Base-by-base conservation (phyloP, 2,329 filamentous ascomycete genomes). In the Dendryphion nanum region DNA sequence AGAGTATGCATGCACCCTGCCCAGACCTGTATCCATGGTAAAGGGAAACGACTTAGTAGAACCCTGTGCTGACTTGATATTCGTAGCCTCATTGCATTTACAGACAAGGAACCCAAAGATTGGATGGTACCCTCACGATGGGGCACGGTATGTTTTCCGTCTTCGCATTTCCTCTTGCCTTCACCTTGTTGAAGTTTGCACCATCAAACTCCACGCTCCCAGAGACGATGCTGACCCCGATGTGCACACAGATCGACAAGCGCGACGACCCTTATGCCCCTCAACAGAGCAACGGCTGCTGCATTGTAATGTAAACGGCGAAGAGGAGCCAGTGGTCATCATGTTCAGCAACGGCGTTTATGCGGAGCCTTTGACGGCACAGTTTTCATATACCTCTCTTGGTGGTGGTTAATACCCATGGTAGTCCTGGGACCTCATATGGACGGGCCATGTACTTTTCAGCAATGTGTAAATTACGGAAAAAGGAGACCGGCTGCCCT, bases 81-180 rank as follows among this genome's bases (percentile, higher is more conserved):
- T 50, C n/a, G n/a, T 63, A 98, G 93, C 69, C 86, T 97, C 68
- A 97, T 97, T 68, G 87, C 89, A 56, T 97, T 97, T 75, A 97
- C 91, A 72, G 95, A 95, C 71, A 90, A 88, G 54, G 73, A 76
- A 70, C 96, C 93, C 57, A 86, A 91, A 70, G 93, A 98, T 69
- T 97, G 95, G 75, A 97, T 98, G 93, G 90, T 97, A 40, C 90
- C 90, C 35, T 95, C 89, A 37, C 87, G 94, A 68, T 98, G 93
- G 93, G 91, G 91, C 54, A 81, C 84, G 45, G 80, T 83, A 73
- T 53, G 74, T 64, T 30, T 29, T 31, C 19, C 16, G 10, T 3
- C 23, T n/a, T 26, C n/a, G n/a, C 23, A 2, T 26, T 20, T 35
- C 20, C 37, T 15, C 7, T 19, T 18, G 20, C n/a, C 15, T 15